These are phyloP conservation scores for Beauveria varroae DNA, from an alignment of 2,329 filamentous ascomycete genomes.

Conservation along the genomic window DNA sequence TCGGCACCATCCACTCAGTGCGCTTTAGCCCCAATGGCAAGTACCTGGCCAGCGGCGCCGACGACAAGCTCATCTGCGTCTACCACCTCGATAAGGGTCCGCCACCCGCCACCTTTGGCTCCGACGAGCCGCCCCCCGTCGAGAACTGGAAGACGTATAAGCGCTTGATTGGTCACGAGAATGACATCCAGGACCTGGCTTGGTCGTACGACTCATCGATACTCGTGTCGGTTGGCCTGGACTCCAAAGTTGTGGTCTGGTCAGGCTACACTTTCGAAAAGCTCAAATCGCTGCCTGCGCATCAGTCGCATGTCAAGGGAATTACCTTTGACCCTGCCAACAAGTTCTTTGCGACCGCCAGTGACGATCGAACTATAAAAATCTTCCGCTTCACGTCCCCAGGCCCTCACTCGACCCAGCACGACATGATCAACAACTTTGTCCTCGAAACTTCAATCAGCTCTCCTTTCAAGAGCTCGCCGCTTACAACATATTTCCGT, in stretches of 20 bases:
- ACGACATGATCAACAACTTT: slow-evolving; percentile 97
- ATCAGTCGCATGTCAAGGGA: slow-evolving; percentile 97
- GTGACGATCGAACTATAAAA: slow-evolving; percentile 93
- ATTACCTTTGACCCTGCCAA: slow-evolving; percentile 98
- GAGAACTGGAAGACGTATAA: slow-evolving; percentile 98
- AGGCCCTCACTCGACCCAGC: slow-evolving; percentile 80
- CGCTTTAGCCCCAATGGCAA: slow-evolving; percentile 93
- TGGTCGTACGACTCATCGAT: slow-evolving; percentile 97
- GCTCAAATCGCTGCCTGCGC: slow-evolving; percentile 84
- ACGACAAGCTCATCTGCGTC: slow-evolving; percentile 98
- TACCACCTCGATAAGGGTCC: slow-evolving; percentile 83
- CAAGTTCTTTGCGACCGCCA: slow-evolving; percentile 98
- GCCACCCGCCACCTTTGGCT: slow-evolving; percentile 75
- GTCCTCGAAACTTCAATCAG: slow-evolving; percentile 87
- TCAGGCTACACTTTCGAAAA: slow-evolving; percentile 97
- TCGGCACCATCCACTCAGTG: slow-evolving; percentile 93
- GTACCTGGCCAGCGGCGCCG: slow-evolving; percentile 92
- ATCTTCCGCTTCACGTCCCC: slow-evolving; percentile 93
- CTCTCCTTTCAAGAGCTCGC: slow-evolving; percentile 80
- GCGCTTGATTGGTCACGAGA: slow-evolving; percentile 91
- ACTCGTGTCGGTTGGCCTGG: slow-evolving; percentile 87
- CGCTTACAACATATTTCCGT: slow-evolving; percentile 92
- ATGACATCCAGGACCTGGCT: slow-evolving; percentile 94
- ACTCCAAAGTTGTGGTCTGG: slow-evolving; percentile 98
- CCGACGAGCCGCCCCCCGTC: slow-evolving; percentile 82